Evolutionary conservation across 805 yeast genomes (phyloP).

Genomic region (Candida schatavii): DNA sequence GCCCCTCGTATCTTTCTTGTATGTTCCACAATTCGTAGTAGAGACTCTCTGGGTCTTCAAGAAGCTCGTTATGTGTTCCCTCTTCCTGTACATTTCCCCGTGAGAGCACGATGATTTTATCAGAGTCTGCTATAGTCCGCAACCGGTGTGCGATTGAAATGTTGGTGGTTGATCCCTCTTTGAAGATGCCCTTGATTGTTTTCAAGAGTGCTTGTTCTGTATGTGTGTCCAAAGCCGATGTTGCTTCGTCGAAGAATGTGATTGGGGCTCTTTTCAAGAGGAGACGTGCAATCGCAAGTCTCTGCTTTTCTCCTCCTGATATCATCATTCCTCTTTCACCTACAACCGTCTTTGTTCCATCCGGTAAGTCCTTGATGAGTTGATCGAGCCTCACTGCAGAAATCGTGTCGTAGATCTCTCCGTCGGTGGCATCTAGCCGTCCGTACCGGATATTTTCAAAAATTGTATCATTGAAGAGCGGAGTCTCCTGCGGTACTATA

Average conservation of each 20-base stretch:
- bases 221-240: constrained; percentile 94
- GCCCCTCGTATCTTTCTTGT: constrained; percentile 63
- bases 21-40: constrained; percentile 87
- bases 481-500: constrained; percentile 97
- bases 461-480: constrained; percentile 87
- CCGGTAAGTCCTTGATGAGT: constrained; percentile 70
- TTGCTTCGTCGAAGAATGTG: constrained; percentile 95
- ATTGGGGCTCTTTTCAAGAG: constrained; percentile 82
- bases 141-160: constrained; percentile 92
- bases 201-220: constrained; percentile 83
- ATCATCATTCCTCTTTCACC: constrained; percentile 99
- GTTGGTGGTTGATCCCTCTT: constrained; percentile 56
- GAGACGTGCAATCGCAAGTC: constrained; percentile 92
- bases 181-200: constrained; percentile 69
- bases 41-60: constrained; percentile 54
- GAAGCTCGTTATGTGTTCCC: constrained; percentile 72
- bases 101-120: constrained; percentile 83
- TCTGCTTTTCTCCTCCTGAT: constrained; percentile 98
- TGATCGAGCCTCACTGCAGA: constrained; percentile 64
- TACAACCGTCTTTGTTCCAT: constrained; percentile 80
- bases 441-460: constrained; percentile 88
- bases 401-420: constrained; percentile 64
- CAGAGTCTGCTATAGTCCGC: constrained; percentile 91
- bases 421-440: constrained; percentile 65
- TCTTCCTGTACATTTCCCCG: constrained; percentile 82